Percentiles rank a stretch among this genome's conserved stretches.
Conservation (phyloP, 768 basidiomycete genomes). For the Naematelia aurantialba region DNA sequence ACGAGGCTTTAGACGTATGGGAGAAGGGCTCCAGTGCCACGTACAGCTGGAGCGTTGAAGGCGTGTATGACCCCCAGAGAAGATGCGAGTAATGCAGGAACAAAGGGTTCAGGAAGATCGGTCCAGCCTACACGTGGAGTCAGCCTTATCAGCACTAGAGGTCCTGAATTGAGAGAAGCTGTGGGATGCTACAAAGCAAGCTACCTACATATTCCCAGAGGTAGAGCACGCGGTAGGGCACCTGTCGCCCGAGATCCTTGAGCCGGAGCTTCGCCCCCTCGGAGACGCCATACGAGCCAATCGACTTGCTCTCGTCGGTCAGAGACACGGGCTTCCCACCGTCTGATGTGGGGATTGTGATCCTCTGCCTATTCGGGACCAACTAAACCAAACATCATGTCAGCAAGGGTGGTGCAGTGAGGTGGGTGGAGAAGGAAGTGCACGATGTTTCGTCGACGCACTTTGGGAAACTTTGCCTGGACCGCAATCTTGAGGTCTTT, state of each 20-base stretch:
- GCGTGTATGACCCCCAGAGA: constrained; percentile 61
- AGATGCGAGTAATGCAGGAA: constrained; percentile 68
- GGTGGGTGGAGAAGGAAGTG: constrained; percentile 9
- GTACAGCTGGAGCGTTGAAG: constrained; percentile 50
- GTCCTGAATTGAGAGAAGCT: not conserved
- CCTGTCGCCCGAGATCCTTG: constrained; percentile 88
- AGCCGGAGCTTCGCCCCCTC: constrained; percentile 66
- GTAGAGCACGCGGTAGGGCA: constrained; percentile 84
- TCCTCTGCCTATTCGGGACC: constrained; percentile 66
- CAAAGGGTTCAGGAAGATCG: constrained; percentile 81
- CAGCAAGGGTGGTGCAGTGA: not conserved
- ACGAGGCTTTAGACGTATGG: too few relatives aligned
- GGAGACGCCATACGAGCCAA: constrained; percentile 60
- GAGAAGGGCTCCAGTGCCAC: too few relatives aligned
- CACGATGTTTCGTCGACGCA: constrained; percentile 42
- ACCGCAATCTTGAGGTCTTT: constrained; percentile 67
- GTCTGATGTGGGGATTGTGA: constrained; percentile 52
- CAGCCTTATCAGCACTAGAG: constrained; percentile 8
- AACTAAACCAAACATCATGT: constrained; percentile 56
- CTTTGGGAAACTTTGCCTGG: constrained; percentile 58
- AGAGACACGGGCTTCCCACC: constrained; percentile 53
- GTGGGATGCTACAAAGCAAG: not conserved
- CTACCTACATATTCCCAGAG: constrained; percentile 85
- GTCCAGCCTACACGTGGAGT: constrained; percentile 62
- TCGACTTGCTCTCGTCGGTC: constrained; percentile 62